Evolutionary conservation across 805 yeast species (phyloP), one percentile per base, ranked within the genome.

Genomic region (Saturnispora besseyi): DNA sequence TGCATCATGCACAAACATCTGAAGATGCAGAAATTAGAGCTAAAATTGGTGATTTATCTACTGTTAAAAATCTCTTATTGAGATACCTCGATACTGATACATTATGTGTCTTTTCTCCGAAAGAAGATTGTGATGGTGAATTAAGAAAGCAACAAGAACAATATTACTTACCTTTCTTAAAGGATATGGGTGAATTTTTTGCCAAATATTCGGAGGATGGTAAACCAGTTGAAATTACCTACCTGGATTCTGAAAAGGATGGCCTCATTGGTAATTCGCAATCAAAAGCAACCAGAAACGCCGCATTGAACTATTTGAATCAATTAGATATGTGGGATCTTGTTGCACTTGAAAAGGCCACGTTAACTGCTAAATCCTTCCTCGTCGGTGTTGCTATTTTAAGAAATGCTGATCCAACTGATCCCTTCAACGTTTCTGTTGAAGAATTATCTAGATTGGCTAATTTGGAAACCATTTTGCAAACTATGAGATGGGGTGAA

Each of bases 81-180:
- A 79, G 90, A 49, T 93, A 90, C 62, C 71, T 95, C 51, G 99
- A 93, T 64, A 93, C 99, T 0, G 99, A 93, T 65, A 89, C 98
- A 1, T 71, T 95, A 54, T 73, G 93, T 48, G 88, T 91, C 8
- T 84, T 90, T 60, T 82, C 96, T 1, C 95, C 96, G 11, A 56
- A 58, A 10, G 73, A 71, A 40, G 98, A 91, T 63, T 88, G 85
- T 62, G 90, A 86, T 56, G 98, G 98, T 9, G 72, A 70, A 40
- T 72, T 93, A 54, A 76, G 99, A 61, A 64, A 70, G 36, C 87
- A 78, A n/a, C 99, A 93, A 66, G 82, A 87, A 55, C 78, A 80
- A 57, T 67, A 74, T 49, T 95, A 87, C 66, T 66, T 81, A 51
- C 96, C 96, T 0, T 70, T 91, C 38, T 84, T 88, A 29, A 64